These are phyloP conservation scores for Aspergillus carbonarius DNA, from an alignment of 2,329 filamentous ascomycete species.

Conservation along the genomic window DNA sequence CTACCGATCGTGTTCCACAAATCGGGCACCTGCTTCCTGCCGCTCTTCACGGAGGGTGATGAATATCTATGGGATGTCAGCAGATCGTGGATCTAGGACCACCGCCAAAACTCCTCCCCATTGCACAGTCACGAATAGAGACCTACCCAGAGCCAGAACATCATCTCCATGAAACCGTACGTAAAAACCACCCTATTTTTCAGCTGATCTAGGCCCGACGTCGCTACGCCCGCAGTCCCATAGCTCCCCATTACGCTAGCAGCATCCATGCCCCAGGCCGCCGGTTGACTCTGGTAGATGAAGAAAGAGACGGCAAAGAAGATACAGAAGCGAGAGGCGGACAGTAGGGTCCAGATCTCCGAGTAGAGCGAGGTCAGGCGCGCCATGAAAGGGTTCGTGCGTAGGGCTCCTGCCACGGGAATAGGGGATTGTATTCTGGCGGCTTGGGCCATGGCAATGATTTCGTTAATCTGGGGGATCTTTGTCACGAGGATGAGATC, in stretches of 20 bases:
- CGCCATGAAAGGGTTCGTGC: slow-evolving; percentile 25
- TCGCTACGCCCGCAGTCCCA: slow-evolving; percentile 2
- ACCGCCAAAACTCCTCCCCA: neutral
- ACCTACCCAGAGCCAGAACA: slow-evolving; percentile 81
- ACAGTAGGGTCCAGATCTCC: slow-evolving; percentile 40
- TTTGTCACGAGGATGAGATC: slow-evolving; percentile 63
- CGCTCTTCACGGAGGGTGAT: slow-evolving; percentile 39
- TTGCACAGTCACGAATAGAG: neutral
- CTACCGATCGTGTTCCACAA: slow-evolving; percentile 22
- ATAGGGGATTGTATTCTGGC: slow-evolving; percentile 44
- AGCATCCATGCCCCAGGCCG: slow-evolving; percentile 23
- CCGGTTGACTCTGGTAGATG: slow-evolving; percentile 37
- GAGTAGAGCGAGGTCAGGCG: slow-evolving; percentile 36
- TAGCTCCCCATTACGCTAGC: slow-evolving; percentile 19
- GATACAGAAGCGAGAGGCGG: slow-evolving; percentile 35
- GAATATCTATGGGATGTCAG: slow-evolving; percentile 28
- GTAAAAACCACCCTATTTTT: slow-evolving; percentile 85
- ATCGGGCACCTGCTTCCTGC: slow-evolving; percentile 28
- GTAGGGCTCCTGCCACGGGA: slow-evolving; percentile 16
- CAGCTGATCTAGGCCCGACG: slow-evolving; percentile 59
- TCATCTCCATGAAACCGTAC: slow-evolving; percentile 79
- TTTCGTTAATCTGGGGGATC: slow-evolving; percentile 64
- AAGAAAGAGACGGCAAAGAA: slow-evolving; percentile 40
- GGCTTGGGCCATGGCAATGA: slow-evolving; percentile 67
- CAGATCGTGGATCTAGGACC: slow-evolving; percentile 1